Base-by-base conservation (phyloP, 345 rosid species). In the Corchorus olitorius region DNA sequence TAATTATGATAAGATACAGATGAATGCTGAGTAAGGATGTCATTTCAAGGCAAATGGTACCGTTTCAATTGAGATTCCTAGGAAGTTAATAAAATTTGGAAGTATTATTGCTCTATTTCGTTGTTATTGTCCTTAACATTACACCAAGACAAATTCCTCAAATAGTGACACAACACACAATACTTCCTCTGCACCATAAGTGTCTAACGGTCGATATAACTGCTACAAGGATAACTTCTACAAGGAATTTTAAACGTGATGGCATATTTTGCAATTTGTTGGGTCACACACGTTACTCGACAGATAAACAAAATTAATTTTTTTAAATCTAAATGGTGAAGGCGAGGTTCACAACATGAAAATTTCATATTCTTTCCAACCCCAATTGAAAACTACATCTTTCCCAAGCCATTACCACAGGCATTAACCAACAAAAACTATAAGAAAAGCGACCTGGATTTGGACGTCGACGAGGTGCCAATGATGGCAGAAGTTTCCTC, bases 341-440 rank as follows among this genome's bases (percentile, higher is more conserved):
- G 33, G 65, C 41, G 43, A 13, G 9, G 9, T 39, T 5, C 27
- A 46, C 35, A 39, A 39, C 68, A 9, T 60, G 67, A 63, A 61
- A 73, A 56, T 1, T 50, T 53, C 43, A 50, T 70, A 27, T 15
- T 41, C 50, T 3, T 20, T 35, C 41, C 50, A 43, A 11, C 17
- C 34, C 39, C 43, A 16, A 3, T 34, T 33, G 10, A 64, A 10
- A 46, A 12, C 8, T 10, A 48, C 11, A 27, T 9, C 12, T 16
- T 35, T 58, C 1, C 14, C 65, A 52, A 60, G 0, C 52, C 60
- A 46, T 60, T 48, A 64, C 52, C 78, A 54, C 59, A 16, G 34
- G 68, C 76, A 37, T 64, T 67, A 78, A 50, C 55, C 70, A 46
- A 54, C 46, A 71, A 16, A 22, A 39, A 2, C 48, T 15, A 52